Conservation (phyloP, 306 rosid species). For the Heteromeles arbutifolia region DNA sequence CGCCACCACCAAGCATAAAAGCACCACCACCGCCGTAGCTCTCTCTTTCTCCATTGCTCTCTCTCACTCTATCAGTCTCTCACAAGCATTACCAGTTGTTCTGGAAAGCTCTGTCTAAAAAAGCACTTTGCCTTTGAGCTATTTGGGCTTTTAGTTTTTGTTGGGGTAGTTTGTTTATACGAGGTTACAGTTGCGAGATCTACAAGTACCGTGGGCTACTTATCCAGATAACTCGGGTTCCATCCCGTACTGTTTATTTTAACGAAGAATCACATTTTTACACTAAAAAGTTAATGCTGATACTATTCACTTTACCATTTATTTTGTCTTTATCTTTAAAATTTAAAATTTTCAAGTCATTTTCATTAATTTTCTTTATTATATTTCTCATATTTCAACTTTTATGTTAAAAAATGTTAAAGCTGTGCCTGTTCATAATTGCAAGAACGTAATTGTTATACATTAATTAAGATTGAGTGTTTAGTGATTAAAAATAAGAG, state of each 20-base stretch:
- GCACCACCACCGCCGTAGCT: conserved; percentile 26
- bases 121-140: background rate
- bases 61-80: conserved; percentile 6
- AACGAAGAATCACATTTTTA: too few species aligned
- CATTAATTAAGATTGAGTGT: background rate
- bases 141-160: background rate
- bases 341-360: too few species aligned
- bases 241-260: too few species aligned
- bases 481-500: background rate
- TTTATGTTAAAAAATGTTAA: background rate
- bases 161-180: background rate
- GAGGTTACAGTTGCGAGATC: background rate
- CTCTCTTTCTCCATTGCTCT: conserved; percentile 39
- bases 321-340: too few species aligned
- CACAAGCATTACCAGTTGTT: background rate
- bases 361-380: too few species aligned
- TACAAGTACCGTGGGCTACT: background rate
- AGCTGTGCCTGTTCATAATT: background rate
- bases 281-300: too few species aligned
- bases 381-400: too few species aligned
- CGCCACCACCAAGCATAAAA: conserved; percentile 19
- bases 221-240: background rate
- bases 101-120: conserved; percentile 29
- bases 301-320: too few species aligned
- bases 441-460: background rate